Evolutionary conservation across 495 filamentous ascomycete genomes (phyloP), one percentile per base, ranked within the genome.

Genomic region (Hyaloscypha variabilis): DNA sequence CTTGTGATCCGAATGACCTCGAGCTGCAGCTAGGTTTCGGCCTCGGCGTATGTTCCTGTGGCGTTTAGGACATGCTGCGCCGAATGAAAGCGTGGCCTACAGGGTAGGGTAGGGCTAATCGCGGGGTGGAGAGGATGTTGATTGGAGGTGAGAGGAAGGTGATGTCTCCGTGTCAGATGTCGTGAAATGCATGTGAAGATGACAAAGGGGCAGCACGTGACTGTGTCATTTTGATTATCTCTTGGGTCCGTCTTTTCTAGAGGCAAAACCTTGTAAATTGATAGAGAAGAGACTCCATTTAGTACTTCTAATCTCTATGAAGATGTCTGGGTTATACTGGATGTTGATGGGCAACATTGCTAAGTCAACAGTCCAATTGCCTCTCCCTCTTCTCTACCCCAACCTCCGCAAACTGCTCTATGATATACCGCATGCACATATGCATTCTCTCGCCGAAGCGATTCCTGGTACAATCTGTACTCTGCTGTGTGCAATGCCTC

Each of bases 21-120:
- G 39, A 46, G 29, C 31, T 28, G 57, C 30, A 30, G 24, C 49
- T 13, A 34, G 46, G 28, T 11, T n/a, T n/a, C 21, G 49, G 60
- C 60, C 60, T 53, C 46, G 60, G 60, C 52, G 60, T 30, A 31
- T 53, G 60, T 62, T 30, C 60, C 60, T 62, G 60, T 17, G 25
- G 30, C 60, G 49, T 57, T 52, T n/a, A 23, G 24, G 30, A 24
- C 26, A 28, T 30, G 5, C 24, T 62, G 42, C 60, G 28, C 30
- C 42, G 46, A 53, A 62, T 52, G 26, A 53, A 31, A 29, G 49
- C 39, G 39, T 46, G 24, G 46, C 24, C 26, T 0, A 42, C 23
- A 61, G 39, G 42, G 58, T 6, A 8, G 10, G 31, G 39, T 17
- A 46, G 58, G 39, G 19, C 49, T n/a, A 31, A 57, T 34, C 6